Evolutionary conservation across 208 protist species (phyloP).

Genomic region (Herpetomonas muscarum): DNA sequence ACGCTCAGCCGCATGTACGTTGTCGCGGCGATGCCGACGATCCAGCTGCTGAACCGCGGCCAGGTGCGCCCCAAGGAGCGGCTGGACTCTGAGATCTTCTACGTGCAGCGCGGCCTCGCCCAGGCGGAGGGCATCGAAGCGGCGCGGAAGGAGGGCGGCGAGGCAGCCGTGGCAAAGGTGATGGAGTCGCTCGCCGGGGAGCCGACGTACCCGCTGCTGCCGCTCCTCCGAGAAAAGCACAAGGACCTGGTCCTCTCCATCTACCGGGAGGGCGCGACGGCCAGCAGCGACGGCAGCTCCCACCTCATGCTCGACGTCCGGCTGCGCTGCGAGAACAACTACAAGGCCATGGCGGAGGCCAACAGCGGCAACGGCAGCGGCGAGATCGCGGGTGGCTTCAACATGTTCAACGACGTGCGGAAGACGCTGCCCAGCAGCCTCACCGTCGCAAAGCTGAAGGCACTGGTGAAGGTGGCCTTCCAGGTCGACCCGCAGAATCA

Average conservation of each 20-base stretch:
- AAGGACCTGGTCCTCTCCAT: conserved; percentile 83
- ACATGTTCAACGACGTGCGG: conserved; percentile 16
- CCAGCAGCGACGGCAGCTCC: conserved; percentile 43
- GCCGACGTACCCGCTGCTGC: conserved; percentile 45
- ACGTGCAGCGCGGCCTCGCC: conserved; percentile 78
- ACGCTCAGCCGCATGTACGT: conserved; percentile 84
- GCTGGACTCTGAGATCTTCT: conserved; percentile 82
- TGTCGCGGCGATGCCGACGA: conserved; percentile 71
- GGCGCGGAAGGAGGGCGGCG: conserved; percentile 2
- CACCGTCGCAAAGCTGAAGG: conserved; percentile 76
- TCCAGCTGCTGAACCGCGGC: conserved; percentile 73
- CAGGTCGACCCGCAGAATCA: conserved; percentile 61
- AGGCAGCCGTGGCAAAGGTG: not conserved
- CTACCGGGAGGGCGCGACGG: conserved; percentile 65
- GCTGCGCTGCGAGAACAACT: conserved; percentile 48
- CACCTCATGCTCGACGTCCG: conserved; percentile 73
- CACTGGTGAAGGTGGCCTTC: conserved; percentile 65
- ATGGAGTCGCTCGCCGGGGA: not conserved
- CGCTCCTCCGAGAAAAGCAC: conserved; percentile 69
- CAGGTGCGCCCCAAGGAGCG: conserved; percentile 78
- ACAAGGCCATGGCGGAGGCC: conserved; percentile 12
- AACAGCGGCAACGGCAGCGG: not conserved
- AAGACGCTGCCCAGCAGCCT: conserved; percentile 73
- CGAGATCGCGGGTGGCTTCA: not conserved
- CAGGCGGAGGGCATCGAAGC: conserved; percentile 19